These are phyloP conservation scores for Boletales sp. DNA, from an alignment of 768 basidiomycete genomes.

Conservation along the genomic window DNA sequence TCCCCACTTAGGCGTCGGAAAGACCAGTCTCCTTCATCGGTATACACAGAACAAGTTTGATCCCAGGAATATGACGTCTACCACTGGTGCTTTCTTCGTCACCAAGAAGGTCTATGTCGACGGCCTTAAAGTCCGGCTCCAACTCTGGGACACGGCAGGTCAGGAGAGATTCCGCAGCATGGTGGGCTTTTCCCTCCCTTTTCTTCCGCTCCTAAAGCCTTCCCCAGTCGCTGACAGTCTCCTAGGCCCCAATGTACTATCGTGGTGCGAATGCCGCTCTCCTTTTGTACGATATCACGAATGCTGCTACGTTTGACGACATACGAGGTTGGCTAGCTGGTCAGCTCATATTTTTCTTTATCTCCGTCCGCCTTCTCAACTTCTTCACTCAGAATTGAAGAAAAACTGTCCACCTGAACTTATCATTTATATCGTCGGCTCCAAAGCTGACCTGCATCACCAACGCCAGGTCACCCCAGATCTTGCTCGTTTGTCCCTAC, in stretches of 20 bases:
- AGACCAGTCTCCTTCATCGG: conserved; percentile 86
- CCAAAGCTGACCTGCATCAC: conserved; percentile 78
- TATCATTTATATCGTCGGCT: conserved; percentile 92
- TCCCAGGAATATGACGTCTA: conserved; percentile 83
- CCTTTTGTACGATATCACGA: conserved; percentile 93
- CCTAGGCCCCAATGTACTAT: conserved; percentile 93
- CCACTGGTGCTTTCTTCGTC: conserved; percentile 91
- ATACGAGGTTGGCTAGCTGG: conserved; percentile 91
- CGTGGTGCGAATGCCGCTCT: conserved; percentile 93
- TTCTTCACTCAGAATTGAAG: conserved; percentile 63
- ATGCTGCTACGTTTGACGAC: conserved; percentile 83
- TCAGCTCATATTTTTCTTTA: conserved; percentile 28
- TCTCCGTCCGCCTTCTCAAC: background rate
- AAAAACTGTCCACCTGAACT: conserved; percentile 86
- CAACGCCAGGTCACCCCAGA: conserved; percentile 78
- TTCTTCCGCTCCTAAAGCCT: conserved; percentile 7
- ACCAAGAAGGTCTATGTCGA: conserved; percentile 88
- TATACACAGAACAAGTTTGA: conserved; percentile 91
- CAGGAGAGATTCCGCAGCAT: conserved; percentile 92
- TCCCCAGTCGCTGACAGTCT: conserved; percentile 13
- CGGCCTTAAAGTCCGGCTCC: conserved; percentile 80
- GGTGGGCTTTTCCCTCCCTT: conserved; percentile 42
- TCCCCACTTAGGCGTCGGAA: conserved; percentile 68
- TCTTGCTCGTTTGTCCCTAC: conserved; percentile 77
- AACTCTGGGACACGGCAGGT: conserved; percentile 92